These are phyloP conservation scores for Trichothecium roseum DNA, from an alignment of 2,329 filamentous ascomycete species.

Conservation along the genomic window DNA sequence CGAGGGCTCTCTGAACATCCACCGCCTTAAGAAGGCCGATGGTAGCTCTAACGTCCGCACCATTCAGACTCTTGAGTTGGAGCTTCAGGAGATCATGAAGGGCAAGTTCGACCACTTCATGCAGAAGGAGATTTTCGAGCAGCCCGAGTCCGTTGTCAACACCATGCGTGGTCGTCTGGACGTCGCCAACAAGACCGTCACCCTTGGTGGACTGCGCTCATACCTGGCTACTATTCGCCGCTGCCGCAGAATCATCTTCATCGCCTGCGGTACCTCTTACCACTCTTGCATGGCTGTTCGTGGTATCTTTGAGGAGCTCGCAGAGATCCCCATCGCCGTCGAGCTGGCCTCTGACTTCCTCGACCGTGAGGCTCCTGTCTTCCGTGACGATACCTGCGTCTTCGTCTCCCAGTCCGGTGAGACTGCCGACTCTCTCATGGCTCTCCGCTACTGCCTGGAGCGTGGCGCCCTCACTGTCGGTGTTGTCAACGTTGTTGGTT, in stretches of 20 bases:
- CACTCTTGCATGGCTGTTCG: conserved; percentile 99
- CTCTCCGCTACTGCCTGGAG: conserved; percentile 94
- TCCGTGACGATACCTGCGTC: conserved; percentile 98
- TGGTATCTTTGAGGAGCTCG: conserved; percentile 94
- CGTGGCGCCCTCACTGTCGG: conserved; percentile 93
- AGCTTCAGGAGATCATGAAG: conserved; percentile 99
- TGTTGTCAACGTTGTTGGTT: conserved; percentile 97
- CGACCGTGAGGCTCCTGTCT: conserved; percentile 90
- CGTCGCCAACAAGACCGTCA: conserved; percentile 85
- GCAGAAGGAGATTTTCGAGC: conserved; percentile 99
- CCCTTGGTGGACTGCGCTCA: conserved; percentile 86
- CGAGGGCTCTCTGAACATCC: conserved; percentile 97
- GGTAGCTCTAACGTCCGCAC: conserved; percentile 93
- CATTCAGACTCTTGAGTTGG: conserved; percentile 96
- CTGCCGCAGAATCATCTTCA: conserved; percentile 96
- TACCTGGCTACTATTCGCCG: conserved; percentile 95
- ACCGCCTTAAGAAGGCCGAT: conserved; percentile 93
- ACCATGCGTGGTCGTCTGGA: conserved; percentile 99
- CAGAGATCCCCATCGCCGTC: conserved; percentile 94
- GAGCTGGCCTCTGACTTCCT: conserved; percentile 98
- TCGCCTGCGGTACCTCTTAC: conserved; percentile 95
- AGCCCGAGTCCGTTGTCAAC: conserved; percentile 98
- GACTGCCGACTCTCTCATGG: conserved; percentile 95
- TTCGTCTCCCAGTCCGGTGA: conserved; percentile 99
- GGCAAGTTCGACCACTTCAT: conserved; percentile 99